Evolutionary conservation across 1,284 basidiomycete species (phyloP).

Genomic region (Somion occarium): DNA sequence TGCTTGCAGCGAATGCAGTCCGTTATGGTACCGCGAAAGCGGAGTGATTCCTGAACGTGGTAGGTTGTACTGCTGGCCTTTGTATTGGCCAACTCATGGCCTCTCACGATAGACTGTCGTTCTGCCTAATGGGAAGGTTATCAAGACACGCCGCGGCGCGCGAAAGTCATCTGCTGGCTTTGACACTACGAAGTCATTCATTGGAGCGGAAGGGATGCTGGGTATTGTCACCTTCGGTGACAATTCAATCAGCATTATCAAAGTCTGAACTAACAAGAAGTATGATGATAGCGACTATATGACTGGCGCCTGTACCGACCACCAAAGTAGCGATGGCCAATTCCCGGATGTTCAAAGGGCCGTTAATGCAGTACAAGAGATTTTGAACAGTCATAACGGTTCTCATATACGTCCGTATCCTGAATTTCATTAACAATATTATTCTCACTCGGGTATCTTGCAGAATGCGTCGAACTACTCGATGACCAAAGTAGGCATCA

Average conservation of each 20-base stretch:
- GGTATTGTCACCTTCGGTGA: slow-evolving; percentile 75
- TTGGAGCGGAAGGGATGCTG: slow-evolving; percentile 79
- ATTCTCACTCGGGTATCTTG: not conserved
- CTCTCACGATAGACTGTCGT: slow-evolving; percentile 56
- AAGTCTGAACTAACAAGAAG: no score
- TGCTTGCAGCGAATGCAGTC: slow-evolving; percentile 69
- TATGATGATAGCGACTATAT: slow-evolving; percentile 62
- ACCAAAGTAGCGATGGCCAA: slow-evolving; percentile 73
- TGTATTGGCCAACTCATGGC: no score
- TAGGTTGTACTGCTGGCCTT: no score
- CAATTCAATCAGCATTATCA: no score
- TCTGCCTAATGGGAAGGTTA: slow-evolving; percentile 72
- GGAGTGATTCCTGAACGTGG: slow-evolving; percentile 69
- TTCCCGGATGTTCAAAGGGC: slow-evolving; percentile 60
- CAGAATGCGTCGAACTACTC: slow-evolving; percentile 80
- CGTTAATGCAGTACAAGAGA: slow-evolving; percentile 73
- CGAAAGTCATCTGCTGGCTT: slow-evolving; percentile 76
- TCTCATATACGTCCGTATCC: slow-evolving; percentile 47
- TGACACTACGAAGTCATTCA: slow-evolving; percentile 77
- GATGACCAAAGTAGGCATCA: slow-evolving; percentile 58
- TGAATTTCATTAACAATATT: not conserved
- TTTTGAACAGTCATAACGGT: slow-evolving; percentile 64
- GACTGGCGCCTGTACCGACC: slow-evolving; percentile 73
- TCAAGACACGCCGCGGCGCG: slow-evolving; percentile 72
- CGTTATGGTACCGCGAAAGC: slow-evolving; percentile 75